phyloP scores from a whole-genome alignment of 139 green algal species.

The Chlorella sorokiniana region DNA sequence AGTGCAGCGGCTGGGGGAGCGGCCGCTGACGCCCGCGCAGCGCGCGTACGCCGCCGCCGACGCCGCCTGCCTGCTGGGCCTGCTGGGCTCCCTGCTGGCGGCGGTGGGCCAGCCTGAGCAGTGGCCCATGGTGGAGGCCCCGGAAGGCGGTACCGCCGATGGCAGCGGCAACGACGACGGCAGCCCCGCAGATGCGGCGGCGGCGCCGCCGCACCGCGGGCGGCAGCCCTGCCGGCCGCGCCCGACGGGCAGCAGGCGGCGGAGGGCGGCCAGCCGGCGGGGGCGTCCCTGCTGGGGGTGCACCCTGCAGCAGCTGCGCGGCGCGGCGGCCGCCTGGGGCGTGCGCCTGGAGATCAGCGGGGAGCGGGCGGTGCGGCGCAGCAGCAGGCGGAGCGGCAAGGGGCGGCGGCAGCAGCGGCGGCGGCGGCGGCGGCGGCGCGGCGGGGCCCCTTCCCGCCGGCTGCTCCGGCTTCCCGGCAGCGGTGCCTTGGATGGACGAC shows the following conservation, averaged over 20 bases:
- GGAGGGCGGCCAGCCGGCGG: not conserved
- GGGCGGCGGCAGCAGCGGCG: not conserved
- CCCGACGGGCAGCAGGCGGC: not conserved
- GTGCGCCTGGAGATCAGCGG: slow-evolving; percentile 19
- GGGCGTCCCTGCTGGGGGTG: slow-evolving; percentile 17
- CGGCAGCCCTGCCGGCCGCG: not conserved
- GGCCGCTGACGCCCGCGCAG: slow-evolving; percentile 39
- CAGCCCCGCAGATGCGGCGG: not conserved
- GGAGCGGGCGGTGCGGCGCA: not conserved
- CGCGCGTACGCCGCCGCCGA: slow-evolving; percentile 54
- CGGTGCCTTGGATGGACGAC: slow-evolving; percentile 38
- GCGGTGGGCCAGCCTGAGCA: not conserved
- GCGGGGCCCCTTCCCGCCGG: not conserved
- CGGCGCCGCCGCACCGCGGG: not conserved
- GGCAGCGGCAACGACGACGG: not conserved
- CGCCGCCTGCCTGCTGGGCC: slow-evolving; percentile 48
- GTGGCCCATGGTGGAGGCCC: not conserved
- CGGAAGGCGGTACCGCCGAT: not conserved
- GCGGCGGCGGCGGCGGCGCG: not conserved
- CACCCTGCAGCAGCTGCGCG: slow-evolving; percentile 1
- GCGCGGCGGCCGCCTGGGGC: slow-evolving; percentile 17
- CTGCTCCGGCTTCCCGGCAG: slow-evolving; percentile 6
- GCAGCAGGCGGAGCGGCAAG: slow-evolving; percentile 7
- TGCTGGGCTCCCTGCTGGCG: slow-evolving; percentile 45
- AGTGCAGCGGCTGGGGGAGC: slow-evolving; percentile 56